Conservation (phyloP, 108 stramenopile genomes). For the Tribonema minus region DNA sequence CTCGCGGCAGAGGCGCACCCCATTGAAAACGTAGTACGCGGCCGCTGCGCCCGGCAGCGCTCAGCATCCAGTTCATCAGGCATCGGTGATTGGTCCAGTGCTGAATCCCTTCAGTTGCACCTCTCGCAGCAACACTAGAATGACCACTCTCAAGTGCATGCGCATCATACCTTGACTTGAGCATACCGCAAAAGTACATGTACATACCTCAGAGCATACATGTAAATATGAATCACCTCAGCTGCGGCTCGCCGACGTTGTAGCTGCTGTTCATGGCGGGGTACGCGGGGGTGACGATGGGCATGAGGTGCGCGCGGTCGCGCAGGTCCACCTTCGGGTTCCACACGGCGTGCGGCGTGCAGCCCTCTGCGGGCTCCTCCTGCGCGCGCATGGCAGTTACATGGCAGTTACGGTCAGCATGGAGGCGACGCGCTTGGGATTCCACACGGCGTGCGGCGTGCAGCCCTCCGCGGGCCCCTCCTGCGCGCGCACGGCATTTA, state of each 20-base stretch:
- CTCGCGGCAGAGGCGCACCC: too few relatives aligned
- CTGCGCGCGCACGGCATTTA: too few relatives aligned
- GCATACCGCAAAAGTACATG: not conserved
- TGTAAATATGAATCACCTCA: not conserved
- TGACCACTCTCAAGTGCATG: too few relatives aligned
- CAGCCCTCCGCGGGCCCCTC: slow-evolving; percentile 9
- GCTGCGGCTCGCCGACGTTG: slow-evolving; percentile 80
- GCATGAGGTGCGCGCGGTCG: slow-evolving; percentile 68
- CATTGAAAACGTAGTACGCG: too few relatives aligned
- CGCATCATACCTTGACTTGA: too few relatives aligned
- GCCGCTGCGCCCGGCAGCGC: too few relatives aligned
- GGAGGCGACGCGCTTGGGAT: slow-evolving; percentile 63
- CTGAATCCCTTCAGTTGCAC: too few relatives aligned
- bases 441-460: slow-evolving; percentile 61
- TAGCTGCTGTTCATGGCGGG: slow-evolving; percentile 92
- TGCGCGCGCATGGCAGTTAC: too few relatives aligned
- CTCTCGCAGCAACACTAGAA: too few relatives aligned
- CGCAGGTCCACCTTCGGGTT: slow-evolving; percentile 67
- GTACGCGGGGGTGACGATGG: slow-evolving; percentile 94
- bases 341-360: slow-evolving; percentile 59
- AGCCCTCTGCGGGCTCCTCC: slow-evolving; percentile 9
- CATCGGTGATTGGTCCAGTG: too few relatives aligned
- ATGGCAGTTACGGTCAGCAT: slow-evolving; percentile 93
- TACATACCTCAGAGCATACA: not conserved
- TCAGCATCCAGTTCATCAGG: too few relatives aligned